phyloP scores from a whole-genome alignment of 2,329 filamentous ascomycete genomes.

The Fusarium drepaniforme region DNA sequence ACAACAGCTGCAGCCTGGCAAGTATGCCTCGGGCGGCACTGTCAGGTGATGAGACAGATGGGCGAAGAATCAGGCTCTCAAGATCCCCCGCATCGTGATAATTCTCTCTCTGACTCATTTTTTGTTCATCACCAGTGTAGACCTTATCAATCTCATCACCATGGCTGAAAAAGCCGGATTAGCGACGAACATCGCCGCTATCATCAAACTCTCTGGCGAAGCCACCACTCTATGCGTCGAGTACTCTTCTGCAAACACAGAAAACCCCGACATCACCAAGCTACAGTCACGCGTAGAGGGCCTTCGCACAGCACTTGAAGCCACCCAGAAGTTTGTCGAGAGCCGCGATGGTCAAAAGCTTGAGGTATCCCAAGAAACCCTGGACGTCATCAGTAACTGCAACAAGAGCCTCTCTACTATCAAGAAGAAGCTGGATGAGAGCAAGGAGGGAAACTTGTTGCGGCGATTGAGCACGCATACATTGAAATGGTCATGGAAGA shows the following conservation, averaged over 20 bases:
- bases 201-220: not conserved
- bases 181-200: not conserved
- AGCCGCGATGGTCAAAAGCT: not conserved
- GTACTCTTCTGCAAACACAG: not conserved
- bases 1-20: not conserved
- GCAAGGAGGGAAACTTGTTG: not conserved
- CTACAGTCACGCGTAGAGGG: not conserved
- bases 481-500: not conserved
- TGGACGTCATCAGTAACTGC: not conserved
- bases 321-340: not conserved
- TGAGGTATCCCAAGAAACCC: not conserved
- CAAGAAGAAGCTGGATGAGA: not conserved
- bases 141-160: not conserved
- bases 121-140: not conserved
- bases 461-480: not conserved
- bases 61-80: not conserved
- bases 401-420: not conserved
- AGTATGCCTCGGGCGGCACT: not conserved
- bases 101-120: not conserved
- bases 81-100: not conserved
- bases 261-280: not conserved
- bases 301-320: not conserved
- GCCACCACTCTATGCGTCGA: not conserved
- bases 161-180: not conserved
- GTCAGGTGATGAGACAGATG: not conserved